Base-by-base conservation (phyloP, 257 asterid genomes). In the Echium plantagineum region DNA sequence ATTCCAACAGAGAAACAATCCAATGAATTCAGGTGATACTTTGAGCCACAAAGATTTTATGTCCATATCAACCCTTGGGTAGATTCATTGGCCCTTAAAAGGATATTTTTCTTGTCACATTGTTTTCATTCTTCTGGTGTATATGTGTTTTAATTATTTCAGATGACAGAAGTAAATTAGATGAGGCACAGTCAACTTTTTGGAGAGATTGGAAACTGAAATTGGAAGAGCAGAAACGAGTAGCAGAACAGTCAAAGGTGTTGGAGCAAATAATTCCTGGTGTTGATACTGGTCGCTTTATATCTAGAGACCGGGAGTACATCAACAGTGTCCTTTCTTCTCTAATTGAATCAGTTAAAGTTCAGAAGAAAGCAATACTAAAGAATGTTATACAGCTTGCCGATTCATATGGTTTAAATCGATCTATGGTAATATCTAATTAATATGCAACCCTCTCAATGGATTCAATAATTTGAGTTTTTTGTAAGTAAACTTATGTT, bases 171-270 rank as follows among this genome's bases (percentile, higher is more conserved):
- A 82, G 74, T 63, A 81, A 74, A 61, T 79, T 87, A 57, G 94
- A 84, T 54, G 81, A 79, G 77, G 85, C 95, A 60, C 99, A 89
- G 59, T 89, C 99, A 48, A 82, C 97, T 68, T 93, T 86, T 72
- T 93, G 99, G 99, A 89, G 83, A 62, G 97, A 89, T 71, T 93
- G 99, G 99, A 89, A 89, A 80, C 64, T 77, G 67, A 93, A 89
- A 82, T 65, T 93, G 62, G 96, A 93, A 77, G 95, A 89, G 58
- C 97, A 93, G 75, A 86, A 86, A 80, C 78, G 49, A 63, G 78
- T 71, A 55, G 95, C 98, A 17, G 97, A 89, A 71, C 77, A 85
- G 69, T 84, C 96, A 32, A 86, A 96, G 81, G 79, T 80, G 64
- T 75, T 93, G 88, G 90, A 93, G 74, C 85, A 81, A 76, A 70